Conservation (phyloP, 345 rosid species). For the Eucalyptus albens region DNA sequence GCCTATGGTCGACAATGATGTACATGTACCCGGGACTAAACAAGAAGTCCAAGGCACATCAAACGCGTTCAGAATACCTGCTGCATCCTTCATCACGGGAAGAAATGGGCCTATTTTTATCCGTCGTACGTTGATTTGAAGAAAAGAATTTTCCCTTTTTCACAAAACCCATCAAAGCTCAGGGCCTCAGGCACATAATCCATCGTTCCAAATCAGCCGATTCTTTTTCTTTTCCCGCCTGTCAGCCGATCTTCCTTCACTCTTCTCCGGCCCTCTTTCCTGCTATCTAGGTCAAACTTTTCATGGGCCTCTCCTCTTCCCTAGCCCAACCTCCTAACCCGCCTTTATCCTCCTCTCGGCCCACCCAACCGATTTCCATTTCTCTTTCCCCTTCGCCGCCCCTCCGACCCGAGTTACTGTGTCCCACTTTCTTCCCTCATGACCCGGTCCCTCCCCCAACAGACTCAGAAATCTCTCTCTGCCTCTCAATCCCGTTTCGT, state of each 20-base stretch:
- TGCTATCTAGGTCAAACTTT: neutral
- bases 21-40: neutral
- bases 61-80: neutral
- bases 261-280: neutral
- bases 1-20: neutral
- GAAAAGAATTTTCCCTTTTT: neutral
- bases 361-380: neutral
- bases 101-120: neutral
- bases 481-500: neutral
- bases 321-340: neutral
- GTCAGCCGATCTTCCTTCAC: neutral
- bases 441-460: neutral
- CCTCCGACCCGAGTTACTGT: neutral
- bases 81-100: neutral
- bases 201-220: neutral
- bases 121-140: neutral
- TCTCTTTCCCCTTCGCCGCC: neutral
- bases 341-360: neutral
- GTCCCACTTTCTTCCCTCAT: neutral
- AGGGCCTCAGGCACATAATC: neutral
- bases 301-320: neutral
- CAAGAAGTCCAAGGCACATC: neutral
- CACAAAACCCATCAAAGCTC: neutral
- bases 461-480: neutral
- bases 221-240: neutral